Evolutionary conservation across 129 eudicot species (phyloP).

Genomic region (Tagetes patula): DNA sequence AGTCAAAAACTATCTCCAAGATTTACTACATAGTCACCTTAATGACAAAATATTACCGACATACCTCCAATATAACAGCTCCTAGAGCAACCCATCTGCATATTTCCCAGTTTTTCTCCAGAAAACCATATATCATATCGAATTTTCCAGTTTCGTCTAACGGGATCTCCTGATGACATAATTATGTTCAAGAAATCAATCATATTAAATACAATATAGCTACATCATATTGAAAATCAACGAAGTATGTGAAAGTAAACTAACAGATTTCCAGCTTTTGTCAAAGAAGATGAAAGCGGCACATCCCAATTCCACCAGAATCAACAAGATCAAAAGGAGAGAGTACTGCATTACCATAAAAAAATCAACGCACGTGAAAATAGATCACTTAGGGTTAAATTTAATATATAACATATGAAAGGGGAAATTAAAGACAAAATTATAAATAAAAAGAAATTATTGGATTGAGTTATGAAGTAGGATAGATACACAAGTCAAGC

Average conservation of each 20-base stretch:
- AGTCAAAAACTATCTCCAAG: neutral
- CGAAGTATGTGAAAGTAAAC: slow-evolving; percentile 20
- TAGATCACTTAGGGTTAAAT: neutral
- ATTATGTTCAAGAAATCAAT: slow-evolving; percentile 20
- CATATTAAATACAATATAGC: neutral
- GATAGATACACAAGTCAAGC: slow-evolving; percentile 95
- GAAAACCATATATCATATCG: slow-evolving; percentile 64
- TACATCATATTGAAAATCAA: neutral
- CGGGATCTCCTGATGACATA: slow-evolving; percentile 66
- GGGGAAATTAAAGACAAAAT: neutral
- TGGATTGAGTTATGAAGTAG: slow-evolving; percentile 26
- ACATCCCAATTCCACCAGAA: slow-evolving; percentile 64
- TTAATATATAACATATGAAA: neutral
- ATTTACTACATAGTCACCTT: neutral
- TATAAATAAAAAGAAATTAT: neutral
- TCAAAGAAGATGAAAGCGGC: slow-evolving; percentile 85
- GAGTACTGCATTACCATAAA: slow-evolving; percentile 68
- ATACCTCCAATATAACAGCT: slow-evolving; percentile 70
- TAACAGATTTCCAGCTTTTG: slow-evolving; percentile 79
- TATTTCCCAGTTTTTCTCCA: slow-evolving; percentile 70
- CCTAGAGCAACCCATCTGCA: slow-evolving; percentile 94
- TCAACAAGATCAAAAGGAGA: slow-evolving; percentile 63
- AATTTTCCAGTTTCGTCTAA: slow-evolving; percentile 81
- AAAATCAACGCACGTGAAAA: slow-evolving; percentile 31
- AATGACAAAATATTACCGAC: neutral